A percentile compares a stretch with the other conserved stretches of the same genome.
These are phyloP conservation scores for Populus davidiana DNA, from an alignment of 345 rosid species.

Conservation along the genomic window DNA sequence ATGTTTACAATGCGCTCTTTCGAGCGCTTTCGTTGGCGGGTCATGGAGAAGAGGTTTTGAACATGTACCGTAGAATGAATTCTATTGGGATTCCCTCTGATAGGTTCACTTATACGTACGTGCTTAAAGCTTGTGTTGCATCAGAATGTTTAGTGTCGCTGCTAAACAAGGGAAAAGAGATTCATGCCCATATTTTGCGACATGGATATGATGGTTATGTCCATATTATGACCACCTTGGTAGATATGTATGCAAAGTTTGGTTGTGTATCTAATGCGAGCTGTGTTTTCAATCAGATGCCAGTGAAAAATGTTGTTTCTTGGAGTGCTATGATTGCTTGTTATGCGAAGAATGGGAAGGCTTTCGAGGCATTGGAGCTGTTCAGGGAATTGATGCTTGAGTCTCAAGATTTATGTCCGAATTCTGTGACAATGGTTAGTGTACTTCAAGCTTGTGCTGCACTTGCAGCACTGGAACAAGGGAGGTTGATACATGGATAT, in stretches of 20 bases:
- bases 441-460: constrained; percentile 43
- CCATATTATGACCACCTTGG: constrained; percentile 49
- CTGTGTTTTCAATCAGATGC: constrained; percentile 23
- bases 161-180: constrained; percentile 65
- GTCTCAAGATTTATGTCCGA: constrained; percentile 21
- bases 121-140: constrained; percentile 78
- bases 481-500: constrained; percentile 43
- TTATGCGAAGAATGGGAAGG: constrained; percentile 15
- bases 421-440: constrained; percentile 33
- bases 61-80: constrained; percentile 66
- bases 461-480: constrained; percentile 37
- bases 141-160: constrained; percentile 39
- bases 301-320: constrained; percentile 29
- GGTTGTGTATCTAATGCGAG: constrained; percentile 18
- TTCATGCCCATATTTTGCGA: constrained; percentile 70
- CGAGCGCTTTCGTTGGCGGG: constrained; percentile 75
- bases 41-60: constrained; percentile 68
- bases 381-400: constrained; percentile 28
- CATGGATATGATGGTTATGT: constrained; percentile 47
- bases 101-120: constrained; percentile 81
- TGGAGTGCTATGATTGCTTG: constrained; percentile 39
- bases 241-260: constrained; percentile 28
- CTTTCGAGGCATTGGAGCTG: constrained; percentile 25
- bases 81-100: constrained; percentile 50
- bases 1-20: constrained; percentile 81